These are phyloP conservation scores for Dactylonectria estremocensis DNA, from an alignment of 2,329 filamentous ascomycete genomes.

Conservation along the genomic window DNA sequence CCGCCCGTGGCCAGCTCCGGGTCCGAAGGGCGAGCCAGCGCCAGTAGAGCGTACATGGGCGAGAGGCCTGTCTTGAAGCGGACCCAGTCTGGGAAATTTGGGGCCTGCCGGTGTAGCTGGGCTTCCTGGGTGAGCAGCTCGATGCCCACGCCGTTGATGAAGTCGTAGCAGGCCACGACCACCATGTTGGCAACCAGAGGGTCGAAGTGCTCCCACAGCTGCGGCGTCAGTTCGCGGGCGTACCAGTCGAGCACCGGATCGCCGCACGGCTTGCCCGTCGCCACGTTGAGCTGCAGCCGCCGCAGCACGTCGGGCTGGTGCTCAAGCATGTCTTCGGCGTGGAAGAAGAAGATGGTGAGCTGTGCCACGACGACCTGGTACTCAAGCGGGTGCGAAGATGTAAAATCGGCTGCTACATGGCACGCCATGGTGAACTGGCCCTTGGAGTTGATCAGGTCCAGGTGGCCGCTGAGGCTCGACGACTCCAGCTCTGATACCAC, in stretches of 20 bases:
- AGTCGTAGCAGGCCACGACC: slow-evolving; percentile 39
- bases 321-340: slow-evolving; percentile 24
- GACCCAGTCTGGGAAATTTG: slow-evolving; percentile 27
- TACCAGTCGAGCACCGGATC: slow-evolving; percentile 26
- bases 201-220: slow-evolving; percentile 18
- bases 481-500: slow-evolving; percentile 17
- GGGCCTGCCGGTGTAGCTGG: slow-evolving; percentile 8
- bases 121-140: slow-evolving; percentile 20
- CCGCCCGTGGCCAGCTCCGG: slow-evolving; percentile 18
- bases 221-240: slow-evolving; percentile 20
- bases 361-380: slow-evolving; percentile 21
- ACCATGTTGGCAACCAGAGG: slow-evolving; percentile 27
- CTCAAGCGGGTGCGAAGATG: slow-evolving; percentile 21
- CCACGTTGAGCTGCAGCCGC: slow-evolving; percentile 15
- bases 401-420: slow-evolving; percentile 29
- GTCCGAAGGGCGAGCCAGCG: slow-evolving; percentile 14
- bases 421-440: slow-evolving; percentile 28
- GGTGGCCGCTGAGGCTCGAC: slow-evolving; percentile 21
- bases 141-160: slow-evolving; percentile 41
- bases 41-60: slow-evolving; percentile 31
- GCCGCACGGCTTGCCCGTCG: slow-evolving; percentile 12
- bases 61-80: slow-evolving; percentile 31
- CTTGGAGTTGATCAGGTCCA: slow-evolving; percentile 28
- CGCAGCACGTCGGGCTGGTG: slow-evolving; percentile 16
- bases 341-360: slow-evolving; percentile 30